Base-by-base conservation (phyloP, 1,284 basidiomycete species). In the Apiotrichum montevideense region DNA sequence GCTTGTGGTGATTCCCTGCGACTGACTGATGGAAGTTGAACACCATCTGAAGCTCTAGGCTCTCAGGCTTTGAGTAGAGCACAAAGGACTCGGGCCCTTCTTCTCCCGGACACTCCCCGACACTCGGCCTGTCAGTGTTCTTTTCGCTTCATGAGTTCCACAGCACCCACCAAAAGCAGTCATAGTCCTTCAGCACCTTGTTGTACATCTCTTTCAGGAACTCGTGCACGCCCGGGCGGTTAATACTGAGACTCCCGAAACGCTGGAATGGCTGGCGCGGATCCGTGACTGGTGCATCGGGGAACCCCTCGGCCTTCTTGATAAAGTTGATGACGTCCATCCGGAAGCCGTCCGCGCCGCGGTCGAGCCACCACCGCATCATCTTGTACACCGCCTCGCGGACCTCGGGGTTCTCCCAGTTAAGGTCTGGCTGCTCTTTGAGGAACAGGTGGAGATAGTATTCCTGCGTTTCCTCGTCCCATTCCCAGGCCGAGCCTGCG, bases 121-220 rank as follows among this genome's bases (percentile, higher is more conserved):
- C 51, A 47, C 37, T 33, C 10, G 10, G 21, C 7, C 9, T 7
- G 43, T 45, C 43, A 13, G 13, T 32, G 43, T 8, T 8, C n/a
- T 8, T 39, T 13, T 39, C 9, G 37, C 8, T 39, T 13, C 21
- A 21, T 39, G 21, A 21, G 21, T 21, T 21, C 21, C 21, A 21
- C 21, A 21, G 21, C 21, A 11, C 45, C 10, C 46, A 47, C 46
- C 54, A 53, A 51, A 63, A 52, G 13, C 64, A 52, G 54, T 60
- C 53, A 46, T 64, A 59, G 33, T 56, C 41, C 33, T 46, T 33
- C 21, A 86, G 77, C 2, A 86, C 83, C 64, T 83, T 78, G 32
- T 67, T 55, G 56, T 83, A 70, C 85, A 87, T 87, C 74, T 88
- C 83, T 62, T 82, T 79, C 48, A 90, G 69, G 62, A 81, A 88